Evolutionary conservation across 345 rosid genomes (phyloP), one percentile per base, ranked within the genome.

Genomic region (Gossypium arboreum): DNA sequence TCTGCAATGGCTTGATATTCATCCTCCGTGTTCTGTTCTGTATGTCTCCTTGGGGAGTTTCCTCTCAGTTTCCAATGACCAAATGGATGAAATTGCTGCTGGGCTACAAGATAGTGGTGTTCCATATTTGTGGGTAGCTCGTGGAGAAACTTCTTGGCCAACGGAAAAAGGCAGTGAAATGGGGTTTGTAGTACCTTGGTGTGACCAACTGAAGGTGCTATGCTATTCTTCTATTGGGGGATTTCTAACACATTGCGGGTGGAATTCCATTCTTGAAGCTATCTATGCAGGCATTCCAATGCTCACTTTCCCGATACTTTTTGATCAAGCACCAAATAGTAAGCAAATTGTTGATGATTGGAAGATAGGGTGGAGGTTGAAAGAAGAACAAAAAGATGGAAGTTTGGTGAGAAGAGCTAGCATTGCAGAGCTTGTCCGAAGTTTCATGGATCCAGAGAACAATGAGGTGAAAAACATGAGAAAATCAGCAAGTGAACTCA

Each of bases 11-110:
- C 86, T 86, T 24, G 74, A 85, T 39, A 74, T 63, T 12, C 87
- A 86, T 50, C 76, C 85, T 0, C 51, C 27, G 54, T 34, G 64
- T 22, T 86, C 88, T 24, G 90, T 88, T 6, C 55, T 86, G 44
- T 86, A 85, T 27, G 68, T 85, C 15, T 81, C 85, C n/a, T 61
- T 83, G 3, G 88, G 88, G 9, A 86, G 90, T 75, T 80, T 72
- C 55, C 79, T 82, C 51, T 83, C 85, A 0, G 74, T 76, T 25
- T 75, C 86, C 2, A 72, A 71, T 3, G 71, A 60, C 3, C 84
- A 86, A 61, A 81, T 77, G 80, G 83, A 83, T 16, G 91, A 88
- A 65, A 79, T 86, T 66, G 69, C 65, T 0, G 75, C 54, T 2
- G 88, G 89, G 27, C 52, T 86, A 7, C 43, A 18, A 34, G 74